Percentiles rank a stretch among this genome's conserved stretches.
phyloP scores from a whole-genome alignment of 805 yeast species.

The Wickerhamomyces sydowiorum region DNA sequence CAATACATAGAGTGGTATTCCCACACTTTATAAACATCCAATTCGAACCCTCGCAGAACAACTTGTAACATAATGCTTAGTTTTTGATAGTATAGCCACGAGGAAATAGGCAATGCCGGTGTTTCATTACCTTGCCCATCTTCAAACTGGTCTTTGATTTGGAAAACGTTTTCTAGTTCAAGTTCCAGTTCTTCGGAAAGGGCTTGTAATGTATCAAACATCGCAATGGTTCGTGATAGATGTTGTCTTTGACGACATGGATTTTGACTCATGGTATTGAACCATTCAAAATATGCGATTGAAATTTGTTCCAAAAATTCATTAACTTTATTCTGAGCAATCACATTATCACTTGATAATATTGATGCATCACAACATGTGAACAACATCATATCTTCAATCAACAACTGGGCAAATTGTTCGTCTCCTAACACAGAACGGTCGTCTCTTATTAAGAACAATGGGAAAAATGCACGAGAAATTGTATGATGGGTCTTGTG shows the following conservation, averaged over 20 bases:
- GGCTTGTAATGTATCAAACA: constrained; percentile 82
- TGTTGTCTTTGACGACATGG: constrained; percentile 81
- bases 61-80: constrained; percentile 66
- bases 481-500: constrained; percentile 33
- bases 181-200: constrained; percentile 61
- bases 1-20: constrained; percentile 67
- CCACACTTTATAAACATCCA: constrained; percentile 65
- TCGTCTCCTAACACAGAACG: constrained; percentile 49
- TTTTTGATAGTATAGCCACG: constrained; percentile 65
- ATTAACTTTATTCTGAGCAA: constrained; percentile 18
- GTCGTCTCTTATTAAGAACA: constrained; percentile 59
- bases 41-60: constrained; percentile 68
- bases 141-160: constrained; percentile 25
- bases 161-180: constrained; percentile 28
- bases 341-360: constrained; percentile 21
- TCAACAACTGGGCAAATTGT: constrained; percentile 30
- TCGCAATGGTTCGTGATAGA: constrained; percentile 43
- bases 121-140: constrained; percentile 14
- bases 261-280: constrained; percentile 50
- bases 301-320: constrained; percentile 41
- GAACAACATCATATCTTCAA: constrained; percentile 38
- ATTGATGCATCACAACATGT: constrained; percentile 31
- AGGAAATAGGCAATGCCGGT: constrained; percentile 59
- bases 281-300: constrained; percentile 37
- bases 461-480: constrained; percentile 59